phyloP scores from a whole-genome alignment of 2,329 filamentous ascomycete genomes.

The Arachnopeziza araneosa region DNA sequence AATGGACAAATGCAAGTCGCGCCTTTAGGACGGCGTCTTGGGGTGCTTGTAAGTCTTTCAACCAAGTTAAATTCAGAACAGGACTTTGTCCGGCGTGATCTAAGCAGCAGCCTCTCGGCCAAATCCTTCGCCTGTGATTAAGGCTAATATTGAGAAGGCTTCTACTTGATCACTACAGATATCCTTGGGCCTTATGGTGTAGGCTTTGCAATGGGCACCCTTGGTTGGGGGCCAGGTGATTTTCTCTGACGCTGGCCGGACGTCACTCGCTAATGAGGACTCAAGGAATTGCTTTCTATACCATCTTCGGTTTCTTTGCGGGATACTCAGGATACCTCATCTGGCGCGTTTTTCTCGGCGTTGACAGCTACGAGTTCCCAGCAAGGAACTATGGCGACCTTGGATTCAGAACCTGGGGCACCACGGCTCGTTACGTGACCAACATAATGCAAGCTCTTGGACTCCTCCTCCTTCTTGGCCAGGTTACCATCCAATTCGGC shows the following conservation, averaged over 20 bases:
- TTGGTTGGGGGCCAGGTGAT: slow-evolving; percentile 18
- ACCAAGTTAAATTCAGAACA: background rate
- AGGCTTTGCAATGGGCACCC: slow-evolving; percentile 15
- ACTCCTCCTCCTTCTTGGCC: slow-evolving; percentile 14
- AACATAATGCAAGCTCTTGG: slow-evolving; percentile 17
- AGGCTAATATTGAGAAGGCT: slow-evolving; percentile 6
- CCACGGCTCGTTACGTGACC: slow-evolving; percentile 14
- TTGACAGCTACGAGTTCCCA: slow-evolving; percentile 20
- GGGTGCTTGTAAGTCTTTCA: slow-evolving; percentile 14
- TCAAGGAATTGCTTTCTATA: slow-evolving; percentile 19
- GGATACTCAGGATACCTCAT: slow-evolving; percentile 22
- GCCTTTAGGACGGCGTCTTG: slow-evolving; percentile 19
- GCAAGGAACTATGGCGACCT: slow-evolving; percentile 20
- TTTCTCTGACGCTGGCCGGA: background rate
- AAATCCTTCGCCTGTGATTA: background rate
- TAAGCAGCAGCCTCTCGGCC: background rate
- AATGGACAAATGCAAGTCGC: slow-evolving; percentile 20
- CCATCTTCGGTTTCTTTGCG: slow-evolving; percentile 19
- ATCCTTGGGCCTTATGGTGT: slow-evolving; percentile 22
- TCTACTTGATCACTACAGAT: slow-evolving; percentile 24
- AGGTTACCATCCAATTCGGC: slow-evolving; percentile 20
- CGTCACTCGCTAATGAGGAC: background rate
- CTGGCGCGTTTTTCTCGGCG: slow-evolving; percentile 15
- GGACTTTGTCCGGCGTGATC: background rate
- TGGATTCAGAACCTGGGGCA: slow-evolving; percentile 19